Base-by-base conservation (phyloP, 2,329 filamentous ascomycete species). In the Grosmannia clavigera region DNA sequence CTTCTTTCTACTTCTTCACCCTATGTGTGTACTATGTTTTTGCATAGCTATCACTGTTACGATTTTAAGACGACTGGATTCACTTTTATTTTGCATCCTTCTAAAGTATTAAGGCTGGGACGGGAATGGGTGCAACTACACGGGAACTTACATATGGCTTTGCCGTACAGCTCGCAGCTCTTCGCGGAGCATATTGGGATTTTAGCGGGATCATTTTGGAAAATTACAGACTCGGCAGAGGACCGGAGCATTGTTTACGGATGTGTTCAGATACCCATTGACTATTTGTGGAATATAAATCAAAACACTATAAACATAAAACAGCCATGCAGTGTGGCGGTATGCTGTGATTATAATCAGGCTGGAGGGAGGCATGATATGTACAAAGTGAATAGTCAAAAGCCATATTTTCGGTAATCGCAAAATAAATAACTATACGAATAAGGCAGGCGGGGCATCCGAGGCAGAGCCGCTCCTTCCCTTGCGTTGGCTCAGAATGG, bases 401-500 rank as follows among this genome's bases (percentile, higher is more conserved):
- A 46, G 14, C 5, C 11, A 10, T 51, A 16, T 25, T 55, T 53
- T 40, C 11, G 7, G 40, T 12, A 55, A 55, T 19, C 6, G 33
- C n/a, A 46, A 43, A 7, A 27, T 10, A 2, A 40, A 43, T 16
- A 43, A n/a, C 46, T 33, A 56, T 31, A 43, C 29, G 40, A 55
- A 55, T 40, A 40, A 55, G 29, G n/a, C 9, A 12, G 54, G 54
- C 38, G 54, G 54, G 54, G 54, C 54, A 14, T 55, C 35, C 53
- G 53, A 55, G 33, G 53, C 53, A 56, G 54, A 56, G 54, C 54
- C 54, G 54, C 50, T 51, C 22, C 33, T 35, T 55, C n/a, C 53
- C 51, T 53, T 53, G 51, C 27, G 51, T 55, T 33, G 53, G 29
- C n/a, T 35, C 11, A 25, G 11, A 55, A 35, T 38, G 33, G 33